These are phyloP conservation scores for Rhodotorula toruloides DNA, from an alignment of 768 basidiomycete species.

Conservation along the genomic window DNA sequence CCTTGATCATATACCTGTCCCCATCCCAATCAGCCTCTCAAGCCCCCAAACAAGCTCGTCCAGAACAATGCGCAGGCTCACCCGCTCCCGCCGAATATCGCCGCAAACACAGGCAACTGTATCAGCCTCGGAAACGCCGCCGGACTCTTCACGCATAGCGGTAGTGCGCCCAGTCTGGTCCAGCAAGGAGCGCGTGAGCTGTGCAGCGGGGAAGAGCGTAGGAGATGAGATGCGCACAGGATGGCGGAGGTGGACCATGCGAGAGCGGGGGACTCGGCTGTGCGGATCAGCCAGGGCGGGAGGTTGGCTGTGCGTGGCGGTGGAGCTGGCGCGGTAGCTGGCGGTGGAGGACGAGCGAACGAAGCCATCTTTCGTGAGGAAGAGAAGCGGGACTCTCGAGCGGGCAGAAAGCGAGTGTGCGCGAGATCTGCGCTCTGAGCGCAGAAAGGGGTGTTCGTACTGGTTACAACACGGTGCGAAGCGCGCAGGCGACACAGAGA, in stretches of 20 bases:
- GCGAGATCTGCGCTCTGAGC: too few relatives aligned
- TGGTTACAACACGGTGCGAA: too few relatives aligned
- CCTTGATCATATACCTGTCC: conserved; percentile 32
- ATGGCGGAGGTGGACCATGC: conserved; percentile 27
- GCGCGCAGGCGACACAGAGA: too few relatives aligned
- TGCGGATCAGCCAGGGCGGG: conserved; percentile 15
- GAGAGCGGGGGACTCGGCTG: conserved; percentile 4
- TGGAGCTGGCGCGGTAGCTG: too few relatives aligned
- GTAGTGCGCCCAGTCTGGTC: conserved; percentile 20
- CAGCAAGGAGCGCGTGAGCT: not conserved
- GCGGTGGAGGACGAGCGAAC: too few relatives aligned
- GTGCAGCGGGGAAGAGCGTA: not conserved
- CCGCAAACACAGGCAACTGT: conserved; percentile 81
- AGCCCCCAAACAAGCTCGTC: not conserved
- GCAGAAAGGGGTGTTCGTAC: too few relatives aligned
- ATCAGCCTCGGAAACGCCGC: conserved; percentile 91
- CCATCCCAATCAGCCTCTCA: rapidly evolving
- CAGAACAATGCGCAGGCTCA: not conserved
- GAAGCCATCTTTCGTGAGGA: too few relatives aligned
- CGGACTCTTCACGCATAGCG: conserved; percentile 15
- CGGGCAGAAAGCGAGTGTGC: too few relatives aligned
- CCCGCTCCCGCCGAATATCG: conserved; percentile 26
- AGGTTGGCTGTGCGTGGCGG: conserved; percentile 11
- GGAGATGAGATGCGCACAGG: conserved; percentile 18
- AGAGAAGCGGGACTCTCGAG: too few relatives aligned